Base-by-base conservation (phyloP, 2,329 filamentous ascomycete species). In the Aspergillus eucalypticola region DNA sequence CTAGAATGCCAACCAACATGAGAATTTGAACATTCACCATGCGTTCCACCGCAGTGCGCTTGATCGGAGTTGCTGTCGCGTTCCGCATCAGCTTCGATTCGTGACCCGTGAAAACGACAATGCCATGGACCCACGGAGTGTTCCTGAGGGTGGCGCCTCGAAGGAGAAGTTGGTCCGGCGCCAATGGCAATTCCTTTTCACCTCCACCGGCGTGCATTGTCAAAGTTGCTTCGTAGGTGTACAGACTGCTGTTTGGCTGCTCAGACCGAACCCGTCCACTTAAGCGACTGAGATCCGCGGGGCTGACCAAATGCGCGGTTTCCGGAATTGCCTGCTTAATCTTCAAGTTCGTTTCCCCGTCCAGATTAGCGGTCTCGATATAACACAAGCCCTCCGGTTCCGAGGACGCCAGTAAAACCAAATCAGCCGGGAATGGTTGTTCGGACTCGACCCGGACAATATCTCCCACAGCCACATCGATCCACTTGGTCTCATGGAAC, bases 31-130 rank as follows among this genome's bases (percentile, higher is more conserved):
- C 86, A 76, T 99, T 99, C 67, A 99, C 90, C 81, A 96, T 90
- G 64, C 89, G 87, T 78, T 99, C 95, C 6, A 99, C 94, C 67
- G 93, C 94, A 38, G 95, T 99, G 59, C 94, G 90, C 81, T 99
- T 99, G 80, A 99, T 99, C 5, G 95, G 96, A 1, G 95, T 90
- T 4, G 94, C 94, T 3, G 94, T 99, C 17, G 95, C 96, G 74
- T 99, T 99, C 68, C 95, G 89, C 95, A 99, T 98, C 64, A 99
- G 84, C 78, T 99, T 99, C 6, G 95, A 98, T 79, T 99, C 95
- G 77, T 99, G 95, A 54, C 95, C 95, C 2, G 92, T 96, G 71
- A 98, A 99, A 15, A 99, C 94, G 57, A 99, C 95, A 17, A 96
- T 86, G 41, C 94, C 95, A 74, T 99, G 92, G 52, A 98, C 88